Conservation (phyloP, 208 protist species). For the Trypanosomatidae sp. region DNA sequence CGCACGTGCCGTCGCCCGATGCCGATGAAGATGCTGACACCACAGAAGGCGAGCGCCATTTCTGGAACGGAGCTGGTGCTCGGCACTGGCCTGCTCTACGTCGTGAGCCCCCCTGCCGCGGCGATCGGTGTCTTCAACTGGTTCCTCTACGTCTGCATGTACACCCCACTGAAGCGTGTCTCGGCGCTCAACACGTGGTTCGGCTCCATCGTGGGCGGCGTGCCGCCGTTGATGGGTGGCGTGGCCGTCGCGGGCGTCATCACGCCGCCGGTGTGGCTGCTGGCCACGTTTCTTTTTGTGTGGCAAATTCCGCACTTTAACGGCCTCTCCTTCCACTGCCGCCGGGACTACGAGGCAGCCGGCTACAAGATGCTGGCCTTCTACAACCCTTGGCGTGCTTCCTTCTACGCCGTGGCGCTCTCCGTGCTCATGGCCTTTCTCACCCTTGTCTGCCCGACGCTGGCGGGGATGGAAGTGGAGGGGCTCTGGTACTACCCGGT, state of each 20-base stretch:
- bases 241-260: constrained; percentile 61
- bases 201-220: constrained; percentile 88
- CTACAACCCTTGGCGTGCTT: constrained; percentile 81
- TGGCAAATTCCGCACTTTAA: constrained; percentile 95
- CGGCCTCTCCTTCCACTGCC: constrained; percentile 87
- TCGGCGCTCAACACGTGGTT: constrained; percentile 90
- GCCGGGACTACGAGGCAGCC: constrained; percentile 87
- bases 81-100: constrained; percentile 74
- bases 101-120: constrained; percentile 53
- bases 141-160: constrained; percentile 85
- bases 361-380: constrained; percentile 93
- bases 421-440: constrained; percentile 68
- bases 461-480: constrained; percentile 54
- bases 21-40: constrained; percentile 71
- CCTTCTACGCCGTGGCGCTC: constrained; percentile 82
- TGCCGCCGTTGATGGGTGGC: constrained; percentile 90
- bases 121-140: constrained; percentile 79
- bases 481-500: constrained; percentile 77
- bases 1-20: constrained; percentile 85
- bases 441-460: constrained; percentile 49
- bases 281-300: constrained; percentile 77
- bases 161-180: constrained; percentile 90
- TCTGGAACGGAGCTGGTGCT: constrained; percentile 52
- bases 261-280: constrained; percentile 56
- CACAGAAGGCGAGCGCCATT: constrained; percentile 32